Evolutionary conservation across 1,284 basidiomycete species (phyloP).

Genomic region (Ceraceosorus bombacis): DNA sequence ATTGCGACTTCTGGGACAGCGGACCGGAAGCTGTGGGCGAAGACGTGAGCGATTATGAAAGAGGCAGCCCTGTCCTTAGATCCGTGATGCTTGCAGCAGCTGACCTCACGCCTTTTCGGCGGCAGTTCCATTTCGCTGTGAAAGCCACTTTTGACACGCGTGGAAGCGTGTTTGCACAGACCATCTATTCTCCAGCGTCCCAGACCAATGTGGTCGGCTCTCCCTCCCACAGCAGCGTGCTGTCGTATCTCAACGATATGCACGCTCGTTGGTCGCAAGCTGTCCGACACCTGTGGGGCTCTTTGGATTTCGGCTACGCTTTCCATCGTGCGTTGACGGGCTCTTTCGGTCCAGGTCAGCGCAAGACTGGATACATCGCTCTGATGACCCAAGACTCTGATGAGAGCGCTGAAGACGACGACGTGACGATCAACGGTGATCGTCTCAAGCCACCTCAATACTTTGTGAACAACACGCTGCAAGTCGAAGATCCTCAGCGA

Average conservation of each 20-base stretch:
- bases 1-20: conserved; percentile 46
- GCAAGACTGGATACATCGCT: conserved; percentile 9
- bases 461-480: conserved; percentile 1
- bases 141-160: conserved; percentile 45
- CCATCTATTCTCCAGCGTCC: conserved; percentile 46
- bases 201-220: conserved; percentile 45
- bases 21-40: conserved; percentile 46
- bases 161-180: conserved; percentile 41
- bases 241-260: conserved; percentile 36
- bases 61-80: no score
- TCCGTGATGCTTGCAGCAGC: no score
- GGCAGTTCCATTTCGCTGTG: conserved; percentile 36
- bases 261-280: conserved; percentile 46
- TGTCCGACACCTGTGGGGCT: conserved; percentile 43
- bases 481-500: conserved; percentile 5
- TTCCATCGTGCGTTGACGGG: conserved; percentile 31
- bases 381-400: conserved; percentile 1
- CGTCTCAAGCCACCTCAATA: conserved; percentile 1
- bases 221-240: conserved; percentile 19
- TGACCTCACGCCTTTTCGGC: no score
- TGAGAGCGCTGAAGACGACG: conserved; percentile 2
- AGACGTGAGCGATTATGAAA: conserved; percentile 26
- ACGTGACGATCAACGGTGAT: not conserved
- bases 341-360: conserved; percentile 20
- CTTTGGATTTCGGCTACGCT: conserved; percentile 31